Evolutionary conservation across 2,329 filamentous ascomycete genomes (phyloP), one percentile per base, ranked within the genome.

Genomic region (Dichotomopilus funicola): DNA sequence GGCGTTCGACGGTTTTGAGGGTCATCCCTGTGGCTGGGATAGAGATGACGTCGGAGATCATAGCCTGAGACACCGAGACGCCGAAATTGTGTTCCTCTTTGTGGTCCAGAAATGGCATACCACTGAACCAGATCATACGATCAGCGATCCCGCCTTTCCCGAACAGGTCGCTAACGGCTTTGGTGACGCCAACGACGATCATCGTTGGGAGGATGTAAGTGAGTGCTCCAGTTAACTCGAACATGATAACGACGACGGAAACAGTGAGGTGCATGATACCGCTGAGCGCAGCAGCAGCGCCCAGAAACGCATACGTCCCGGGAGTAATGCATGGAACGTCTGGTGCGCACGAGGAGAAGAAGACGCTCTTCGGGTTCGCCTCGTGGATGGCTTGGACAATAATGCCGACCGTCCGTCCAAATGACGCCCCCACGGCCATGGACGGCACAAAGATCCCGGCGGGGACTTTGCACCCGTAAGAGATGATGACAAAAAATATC

Each of bases 211-310:
- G 75, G 61, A 99, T 97, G 67, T 99, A 99, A 1, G 91, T 96
- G 58, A 97, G 75, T 6, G 94, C 94, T n/a, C 94, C 94, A 0
- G 94, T 99, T 49, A 99, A 80, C 72, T 99, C 94, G 67, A 97
- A 97, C 94, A 99, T 97, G 71, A 99, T 99, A 66, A 99, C 94
- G 2, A 96, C 92, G 8, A 99, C 91, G 0, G 91, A 95, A 12
- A 99, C 85, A 0, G 92, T 96, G 60, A 99, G 88, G 71, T 97
- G 94, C 92, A 97, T 99, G 67, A 97, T 96, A 8, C 94, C 94
- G 69, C 88, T 92, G 31, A 99, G 77, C 0, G 94, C 89, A 1
- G 94, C 92, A 0, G 86, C 94, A 5, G 94, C 94, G 43, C 94
- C 94, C 0, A 99, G 78, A 63, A 99, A 95, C 6, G 94, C 94